These are phyloP conservation scores for Penicillium daleae DNA, from an alignment of 495 filamentous ascomycete genomes.

Conservation along the genomic window DNA sequence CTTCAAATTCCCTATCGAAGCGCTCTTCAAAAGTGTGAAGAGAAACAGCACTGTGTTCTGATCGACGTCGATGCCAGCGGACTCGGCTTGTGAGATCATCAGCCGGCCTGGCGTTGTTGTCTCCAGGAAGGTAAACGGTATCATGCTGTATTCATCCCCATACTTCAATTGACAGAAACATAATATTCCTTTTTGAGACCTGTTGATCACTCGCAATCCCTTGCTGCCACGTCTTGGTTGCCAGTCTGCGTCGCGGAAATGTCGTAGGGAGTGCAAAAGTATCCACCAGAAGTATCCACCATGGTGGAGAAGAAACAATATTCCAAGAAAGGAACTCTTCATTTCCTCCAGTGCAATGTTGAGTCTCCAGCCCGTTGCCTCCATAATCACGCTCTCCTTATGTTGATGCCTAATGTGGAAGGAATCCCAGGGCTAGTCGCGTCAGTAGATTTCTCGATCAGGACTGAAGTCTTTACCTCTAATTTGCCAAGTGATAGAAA, in stretches of 20 bases:
- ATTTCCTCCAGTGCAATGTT: not conserved
- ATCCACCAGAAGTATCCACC: not conserved
- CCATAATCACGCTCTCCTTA: not conserved
- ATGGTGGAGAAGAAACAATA: not conserved
- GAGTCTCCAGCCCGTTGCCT: not conserved
- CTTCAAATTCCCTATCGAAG: not conserved
- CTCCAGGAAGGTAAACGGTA: not conserved
- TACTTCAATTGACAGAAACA: not conserved
- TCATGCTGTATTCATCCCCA: not conserved
- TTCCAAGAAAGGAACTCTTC: not conserved
- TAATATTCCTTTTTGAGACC: not conserved
- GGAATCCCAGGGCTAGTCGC: not conserved
- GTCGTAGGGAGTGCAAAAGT: not conserved
- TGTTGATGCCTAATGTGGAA: not conserved
- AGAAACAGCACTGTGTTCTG: not conserved
- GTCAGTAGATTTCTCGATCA: no score
- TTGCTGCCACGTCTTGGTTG: not conserved
- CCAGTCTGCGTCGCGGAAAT: not conserved
- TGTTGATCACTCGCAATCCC: not conserved
- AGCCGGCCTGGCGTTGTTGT: not conserved
- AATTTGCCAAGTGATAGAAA: no score
- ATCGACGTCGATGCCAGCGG: not conserved
- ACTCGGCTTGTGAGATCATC: not conserved
- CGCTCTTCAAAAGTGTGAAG: not conserved
- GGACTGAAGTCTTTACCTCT: no score